Evolutionary conservation across 352 stramenopile genomes (phyloP).

Genomic region (Phytophthora lateralis): DNA sequence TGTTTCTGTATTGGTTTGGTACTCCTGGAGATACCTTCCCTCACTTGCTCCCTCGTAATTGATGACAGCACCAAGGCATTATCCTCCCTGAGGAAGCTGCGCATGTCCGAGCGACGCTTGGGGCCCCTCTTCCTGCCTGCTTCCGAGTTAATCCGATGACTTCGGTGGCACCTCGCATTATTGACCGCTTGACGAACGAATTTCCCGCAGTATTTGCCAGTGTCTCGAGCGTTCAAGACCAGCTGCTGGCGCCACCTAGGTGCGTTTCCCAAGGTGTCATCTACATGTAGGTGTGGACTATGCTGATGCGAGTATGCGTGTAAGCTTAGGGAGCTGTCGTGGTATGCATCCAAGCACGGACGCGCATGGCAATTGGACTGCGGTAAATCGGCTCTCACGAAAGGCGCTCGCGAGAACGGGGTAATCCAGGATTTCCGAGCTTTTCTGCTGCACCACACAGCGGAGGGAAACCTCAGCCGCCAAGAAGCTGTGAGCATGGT

Average conservation of each 20-base stretch:
- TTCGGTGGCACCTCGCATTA: constrained; percentile 36
- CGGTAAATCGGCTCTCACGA: constrained; percentile 67
- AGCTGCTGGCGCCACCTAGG: constrained; percentile 44
- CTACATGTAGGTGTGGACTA: background rate
- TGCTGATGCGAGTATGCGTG: background rate
- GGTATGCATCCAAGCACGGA: constrained; percentile 61
- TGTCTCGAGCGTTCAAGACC: constrained; percentile 29
- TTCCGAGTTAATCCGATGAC: constrained; percentile 71
- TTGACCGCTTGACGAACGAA: constrained; percentile 47
- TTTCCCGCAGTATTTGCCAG: constrained; percentile 52
- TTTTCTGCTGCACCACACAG: constrained; percentile 93
- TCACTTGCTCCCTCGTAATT: constrained; percentile 4
- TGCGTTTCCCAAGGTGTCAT: constrained; percentile 8
- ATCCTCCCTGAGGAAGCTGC: constrained; percentile 50
- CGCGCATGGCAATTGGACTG: constrained; percentile 79
- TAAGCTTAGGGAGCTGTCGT: constrained; percentile 62
- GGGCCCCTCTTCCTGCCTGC: constrained; percentile 66
- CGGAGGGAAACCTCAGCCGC: constrained; percentile 92
- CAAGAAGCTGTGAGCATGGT: constrained; percentile 99
- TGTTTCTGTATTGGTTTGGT: background rate
- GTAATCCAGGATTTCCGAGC: constrained; percentile 89
- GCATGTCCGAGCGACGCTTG: constrained; percentile 52
- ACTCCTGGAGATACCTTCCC: background rate
- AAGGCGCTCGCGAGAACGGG: constrained; percentile 54
- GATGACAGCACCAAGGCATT: constrained; percentile 60